Conservation (phyloP, 2,329 filamentous ascomycete species). For the Neodidymelliopsis sp. region DNA sequence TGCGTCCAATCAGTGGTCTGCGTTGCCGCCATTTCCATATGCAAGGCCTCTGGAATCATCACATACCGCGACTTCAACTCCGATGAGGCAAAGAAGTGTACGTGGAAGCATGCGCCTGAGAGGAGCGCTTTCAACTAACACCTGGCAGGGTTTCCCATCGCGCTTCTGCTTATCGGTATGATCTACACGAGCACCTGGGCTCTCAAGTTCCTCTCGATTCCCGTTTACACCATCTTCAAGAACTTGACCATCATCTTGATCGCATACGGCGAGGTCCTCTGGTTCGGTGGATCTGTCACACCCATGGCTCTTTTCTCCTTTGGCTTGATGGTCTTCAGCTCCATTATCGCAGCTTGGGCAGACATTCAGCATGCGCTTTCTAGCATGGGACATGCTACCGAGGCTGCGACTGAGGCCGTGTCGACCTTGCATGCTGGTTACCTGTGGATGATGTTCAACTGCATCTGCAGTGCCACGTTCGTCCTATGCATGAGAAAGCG, state of each 20-base stretch:
- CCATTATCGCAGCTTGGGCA: constrained; percentile 93
- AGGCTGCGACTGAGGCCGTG: constrained; percentile 75
- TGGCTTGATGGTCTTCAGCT: constrained; percentile 94
- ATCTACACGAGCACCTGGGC: constrained; percentile 98
- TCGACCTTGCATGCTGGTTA: constrained; percentile 94
- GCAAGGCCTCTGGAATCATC: constrained; percentile 84
- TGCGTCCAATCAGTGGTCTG: constrained; percentile 90
- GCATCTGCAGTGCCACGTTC: constrained; percentile 90
- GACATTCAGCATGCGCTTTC: constrained; percentile 88
- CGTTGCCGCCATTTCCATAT: constrained; percentile 80
- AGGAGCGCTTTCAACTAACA: constrained; percentile 20
- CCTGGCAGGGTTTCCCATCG: constrained; percentile 89
- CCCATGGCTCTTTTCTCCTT: constrained; percentile 90
- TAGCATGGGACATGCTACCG: constrained; percentile 60
- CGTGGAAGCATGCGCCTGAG: constrained; percentile 39
- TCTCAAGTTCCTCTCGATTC: constrained; percentile 93
- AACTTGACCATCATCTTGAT: constrained; percentile 99
- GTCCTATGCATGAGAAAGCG: constrained; percentile 95
- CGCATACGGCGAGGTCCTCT: constrained; percentile 96
- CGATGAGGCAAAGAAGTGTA: constrained; percentile 93
- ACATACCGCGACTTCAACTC: constrained; percentile 83
- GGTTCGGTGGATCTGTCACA: constrained; percentile 94
- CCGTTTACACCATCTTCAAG: constrained; percentile 99
- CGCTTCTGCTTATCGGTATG: constrained; percentile 95
- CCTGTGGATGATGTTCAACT: constrained; percentile 97